phyloP scores from a whole-genome alignment of 805 yeast species.

The Yarrowia bubula region DNA sequence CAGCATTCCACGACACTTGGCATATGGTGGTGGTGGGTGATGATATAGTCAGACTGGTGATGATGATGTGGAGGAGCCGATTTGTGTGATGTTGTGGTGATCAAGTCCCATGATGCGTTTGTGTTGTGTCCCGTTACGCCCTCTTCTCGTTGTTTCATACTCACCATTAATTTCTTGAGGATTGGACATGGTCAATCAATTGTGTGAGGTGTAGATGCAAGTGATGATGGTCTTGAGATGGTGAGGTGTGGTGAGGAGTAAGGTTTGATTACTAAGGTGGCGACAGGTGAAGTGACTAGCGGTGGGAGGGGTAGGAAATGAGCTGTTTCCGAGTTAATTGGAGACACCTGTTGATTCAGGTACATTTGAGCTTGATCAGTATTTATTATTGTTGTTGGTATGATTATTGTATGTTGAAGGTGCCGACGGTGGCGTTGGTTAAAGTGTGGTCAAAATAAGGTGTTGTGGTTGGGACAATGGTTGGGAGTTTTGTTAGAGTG shows the following conservation, averaged over 20 bases:
- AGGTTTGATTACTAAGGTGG: background rate
- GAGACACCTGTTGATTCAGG: too few relatives aligned
- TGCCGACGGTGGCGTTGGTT: background rate
- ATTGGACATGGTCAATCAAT: constrained; percentile 37
- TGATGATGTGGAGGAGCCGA: background rate
- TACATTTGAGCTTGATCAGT: too few relatives aligned
- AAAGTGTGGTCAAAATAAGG: too few relatives aligned
- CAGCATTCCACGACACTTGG: too few relatives aligned
- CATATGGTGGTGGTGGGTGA: too few relatives aligned
- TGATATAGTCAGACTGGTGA: background rate
- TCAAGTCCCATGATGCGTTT: background rate
- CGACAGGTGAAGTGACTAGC: too few relatives aligned
- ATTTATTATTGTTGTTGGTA: too few relatives aligned
- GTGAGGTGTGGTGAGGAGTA: constrained; percentile 3
- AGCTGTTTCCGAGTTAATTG: background rate
- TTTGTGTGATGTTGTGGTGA: background rate
- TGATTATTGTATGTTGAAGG: too few relatives aligned
- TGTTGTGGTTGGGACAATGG: background rate
- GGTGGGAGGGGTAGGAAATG: too few relatives aligned
- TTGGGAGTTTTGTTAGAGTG: background rate
- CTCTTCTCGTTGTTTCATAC: background rate
- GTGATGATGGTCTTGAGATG: background rate
- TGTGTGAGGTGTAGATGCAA: background rate
- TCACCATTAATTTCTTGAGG: constrained; percentile 41
- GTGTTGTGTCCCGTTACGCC: background rate